Evolutionary conservation across 1,284 basidiomycete species (phyloP), one percentile per base, ranked within the genome.

Genomic region (Rhodotorula sp.): DNA sequence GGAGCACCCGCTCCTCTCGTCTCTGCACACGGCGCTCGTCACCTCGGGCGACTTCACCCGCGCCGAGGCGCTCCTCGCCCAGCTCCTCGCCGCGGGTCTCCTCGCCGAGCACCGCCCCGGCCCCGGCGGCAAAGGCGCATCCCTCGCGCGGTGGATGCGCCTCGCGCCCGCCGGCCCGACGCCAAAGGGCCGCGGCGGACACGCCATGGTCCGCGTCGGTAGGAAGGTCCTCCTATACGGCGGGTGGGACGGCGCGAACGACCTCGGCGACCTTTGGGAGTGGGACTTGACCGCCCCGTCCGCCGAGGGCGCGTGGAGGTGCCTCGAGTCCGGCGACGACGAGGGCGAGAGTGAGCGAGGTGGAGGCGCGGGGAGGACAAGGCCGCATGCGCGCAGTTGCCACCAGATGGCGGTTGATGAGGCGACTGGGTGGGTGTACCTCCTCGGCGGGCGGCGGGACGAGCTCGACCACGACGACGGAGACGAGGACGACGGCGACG

Each of bases 251-350:
- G 81, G 81, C 21, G n/a, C 61, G 15, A 63, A 68, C 22, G 81
- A 82, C 44, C 72, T 82, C 5, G 79, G 72, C 13, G 82, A 82
- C 61, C 51, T 82, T 29, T 82, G 82, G 82, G 76, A 79, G 25
- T 81, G 76, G 68, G 75, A 81, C 34, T 66, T 82, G n/a, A n/a
- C n/a, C n/a, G n/a, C n/a, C n/a, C n/a, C n/a, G n/a, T n/a, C n/a
- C 36, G 34, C 53, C 34, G 17, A 51, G 19, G n/a, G 32, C 29
- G 21, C 53, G 29, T 62, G 54, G 67, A 54, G 61, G 61, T 46
- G 50, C 59, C 22, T 61, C 27, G 53, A 46, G 22, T 27, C 13
- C 41, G 32, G 29, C 21, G 48, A 27, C 7, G 55, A 34, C n/a
- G 48, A 50, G 32, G 34, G 4, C 17, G 58, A 39, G n/a, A 57